phyloP scores from a whole-genome alignment of 768 basidiomycete genomes.

The Kwoniella mangroviensis region DNA sequence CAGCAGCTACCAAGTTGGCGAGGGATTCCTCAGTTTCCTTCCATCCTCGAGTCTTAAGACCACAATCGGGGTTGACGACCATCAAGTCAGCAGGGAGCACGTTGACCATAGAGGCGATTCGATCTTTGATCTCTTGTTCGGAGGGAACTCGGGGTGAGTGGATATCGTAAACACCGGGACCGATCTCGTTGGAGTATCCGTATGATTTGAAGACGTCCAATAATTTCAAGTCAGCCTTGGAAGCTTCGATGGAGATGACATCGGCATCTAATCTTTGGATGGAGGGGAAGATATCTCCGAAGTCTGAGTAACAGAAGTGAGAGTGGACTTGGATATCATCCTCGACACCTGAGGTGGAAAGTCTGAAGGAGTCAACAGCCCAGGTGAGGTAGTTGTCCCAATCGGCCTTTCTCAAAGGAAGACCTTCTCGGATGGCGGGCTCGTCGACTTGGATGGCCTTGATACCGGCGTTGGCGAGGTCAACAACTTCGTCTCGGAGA shows the following conservation, averaged over 20 bases:
- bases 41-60: slow-evolving; percentile 98
- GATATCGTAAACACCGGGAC: slow-evolving; percentile 98
- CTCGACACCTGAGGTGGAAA: slow-evolving; percentile 92
- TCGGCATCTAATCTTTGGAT: slow-evolving; percentile 97
- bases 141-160: slow-evolving; percentile 98
- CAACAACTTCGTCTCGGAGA: slow-evolving; percentile 95
- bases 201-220: slow-evolving; percentile 91
- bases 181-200: slow-evolving; percentile 93
- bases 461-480: slow-evolving; percentile 95
- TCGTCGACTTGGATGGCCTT: slow-evolving; percentile 99
- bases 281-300: slow-evolving; percentile 96
- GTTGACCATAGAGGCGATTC: slow-evolving; percentile 79
- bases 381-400: slow-evolving; percentile 96
- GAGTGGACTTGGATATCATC: slow-evolving; percentile 96
- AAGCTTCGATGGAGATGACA: slow-evolving; percentile 98
- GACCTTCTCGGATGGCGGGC: slow-evolving; percentile 98
- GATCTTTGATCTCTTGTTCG: slow-evolving; percentile 90
- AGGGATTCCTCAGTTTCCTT: slow-evolving; percentile 93
- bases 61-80: slow-evolving; percentile 97
- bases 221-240: slow-evolving; percentile 98
- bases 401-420: slow-evolving; percentile 93
- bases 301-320: slow-evolving; percentile 80
- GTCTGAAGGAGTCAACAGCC: slow-evolving; percentile 99
- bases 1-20: slow-evolving; percentile 83
- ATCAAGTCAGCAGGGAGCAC: slow-evolving; percentile 80